These are phyloP conservation scores for Trichoderma pleuroti DNA, from an alignment of 2,329 filamentous ascomycete genomes.

Conservation along the genomic window DNA sequence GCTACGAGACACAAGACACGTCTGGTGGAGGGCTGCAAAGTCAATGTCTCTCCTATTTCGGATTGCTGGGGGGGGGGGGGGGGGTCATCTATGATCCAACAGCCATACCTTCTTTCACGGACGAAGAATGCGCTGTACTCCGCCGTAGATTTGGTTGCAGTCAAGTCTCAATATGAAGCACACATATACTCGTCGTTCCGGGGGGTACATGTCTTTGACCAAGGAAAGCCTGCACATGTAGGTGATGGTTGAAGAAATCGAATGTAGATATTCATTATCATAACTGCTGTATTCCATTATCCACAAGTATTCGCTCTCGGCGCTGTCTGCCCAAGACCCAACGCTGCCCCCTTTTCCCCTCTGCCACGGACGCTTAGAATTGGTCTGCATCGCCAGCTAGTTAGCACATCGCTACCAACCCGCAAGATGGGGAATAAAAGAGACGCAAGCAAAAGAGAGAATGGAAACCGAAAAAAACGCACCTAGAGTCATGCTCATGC, in stretches of 20 bases:
- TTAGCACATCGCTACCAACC: conserved; percentile 2
- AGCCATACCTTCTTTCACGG: background rate
- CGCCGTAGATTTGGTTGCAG: background rate
- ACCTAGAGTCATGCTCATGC: conserved; percentile 72
- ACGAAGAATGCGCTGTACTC: background rate
- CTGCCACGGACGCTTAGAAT: conserved; percentile 20
- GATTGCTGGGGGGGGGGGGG: accelerated
- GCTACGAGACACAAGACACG: background rate
- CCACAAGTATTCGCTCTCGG: conserved; percentile 16
- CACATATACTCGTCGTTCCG: background rate
- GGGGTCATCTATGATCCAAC: background rate
- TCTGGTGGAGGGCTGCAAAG: background rate
- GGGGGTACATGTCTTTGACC: background rate
- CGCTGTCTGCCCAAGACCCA: conserved; percentile 22
- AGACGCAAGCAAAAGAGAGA: background rate
- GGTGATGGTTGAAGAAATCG: background rate
- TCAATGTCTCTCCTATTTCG: background rate
- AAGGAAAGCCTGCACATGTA: background rate
- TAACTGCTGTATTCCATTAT: conserved; percentile 24
- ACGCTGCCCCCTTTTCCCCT: background rate
- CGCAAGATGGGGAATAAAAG: background rate
- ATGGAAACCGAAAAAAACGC: conserved; percentile 31
- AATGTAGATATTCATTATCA: conserved; percentile 28
- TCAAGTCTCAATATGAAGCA: background rate
- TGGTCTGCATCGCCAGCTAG: conserved; percentile 21